Evolutionary conservation across 345 rosid genomes (phyloP), one percentile per base, ranked within the genome.

Genomic region (Balakata baccata): DNA sequence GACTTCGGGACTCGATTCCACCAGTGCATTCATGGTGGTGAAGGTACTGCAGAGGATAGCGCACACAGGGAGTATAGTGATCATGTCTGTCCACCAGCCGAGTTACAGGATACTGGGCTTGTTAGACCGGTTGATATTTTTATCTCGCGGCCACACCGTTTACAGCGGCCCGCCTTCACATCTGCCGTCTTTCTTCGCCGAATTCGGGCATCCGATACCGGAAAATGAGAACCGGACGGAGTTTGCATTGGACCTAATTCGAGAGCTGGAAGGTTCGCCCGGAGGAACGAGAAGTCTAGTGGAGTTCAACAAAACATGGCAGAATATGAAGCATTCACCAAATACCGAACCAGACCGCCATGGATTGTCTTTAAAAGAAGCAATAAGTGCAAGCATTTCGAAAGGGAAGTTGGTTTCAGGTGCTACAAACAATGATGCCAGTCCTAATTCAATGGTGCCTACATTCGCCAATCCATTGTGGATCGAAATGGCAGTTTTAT

Each of bases 51-150:
- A 95, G 73, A 83, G 94, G 47, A 95, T 95, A 11, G 99, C 98
- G 6, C 93, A 89, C 81, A 89, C 93, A 53, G 99, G 99, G 11
- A 95, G 99, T 73, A 87, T 92, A 29, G 99, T 95, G 2, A 80
- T 92, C 63, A 95, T 95, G 97, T 85, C 99, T 23, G 87, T 95
- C 39, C 99, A 95, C 59, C 99, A 95, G 77, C 99, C 99, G 49
- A 92, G 99, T 73, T 90, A 86, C 47, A 79, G 99, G 1, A 92
- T 95, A 71, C 87, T 92, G 0, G 89, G 99, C 6, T 81, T 92
- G 74, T 84, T 92, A 25, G 97, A 95, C 69, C 85, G 96, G 43
- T 73, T 95, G 74, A 79, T 95, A 51, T 90, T 95, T 64, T 61
- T 95, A 17, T 91, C 99, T 0, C 93, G 97, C 0, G 99, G 99